Evolutionary conservation across 2,329 filamentous ascomycete genomes (phyloP).

Genomic region (Onygenales sp.): DNA sequence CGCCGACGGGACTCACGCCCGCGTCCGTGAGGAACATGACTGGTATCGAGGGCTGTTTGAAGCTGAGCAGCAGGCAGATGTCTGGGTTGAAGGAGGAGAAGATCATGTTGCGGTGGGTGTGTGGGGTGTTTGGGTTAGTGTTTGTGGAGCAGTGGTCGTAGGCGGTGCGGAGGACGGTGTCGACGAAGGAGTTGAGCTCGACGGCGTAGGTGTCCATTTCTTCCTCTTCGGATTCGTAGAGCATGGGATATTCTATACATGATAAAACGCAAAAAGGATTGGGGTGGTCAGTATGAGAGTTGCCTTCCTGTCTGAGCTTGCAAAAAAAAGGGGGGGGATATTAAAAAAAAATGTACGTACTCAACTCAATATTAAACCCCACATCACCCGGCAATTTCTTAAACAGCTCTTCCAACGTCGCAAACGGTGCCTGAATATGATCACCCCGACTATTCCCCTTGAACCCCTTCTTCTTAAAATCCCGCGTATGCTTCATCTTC

Average conservation of each 20-base stretch:
- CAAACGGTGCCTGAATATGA: constrained; percentile 93
- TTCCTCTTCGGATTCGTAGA: constrained; percentile 85
- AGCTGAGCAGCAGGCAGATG: constrained; percentile 84
- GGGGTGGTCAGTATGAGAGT: background rate
- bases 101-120: constrained; percentile 68
- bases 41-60: constrained; percentile 95
- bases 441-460: constrained; percentile 91
- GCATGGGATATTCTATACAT: constrained; percentile 74
- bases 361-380: constrained; percentile 98
- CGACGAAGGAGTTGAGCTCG: constrained; percentile 75
- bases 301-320: no score
- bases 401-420: constrained; percentile 90
- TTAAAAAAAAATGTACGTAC: constrained; percentile 25
- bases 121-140: no score
- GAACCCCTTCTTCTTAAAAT: constrained; percentile 90
- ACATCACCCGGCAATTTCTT: constrained; percentile 68
- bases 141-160: constrained; percentile 59
- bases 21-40: constrained; percentile 91
- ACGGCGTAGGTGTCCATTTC: constrained; percentile 92
- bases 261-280: background rate
- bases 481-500: constrained; percentile 92
- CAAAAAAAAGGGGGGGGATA: background rate
- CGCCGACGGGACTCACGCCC: constrained; percentile 69
- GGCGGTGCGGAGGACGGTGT: constrained; percentile 81
- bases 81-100: constrained; percentile 98